Evolutionary conservation across 2,329 filamentous ascomycete species (phyloP).

Genomic region (Esteya vermicola): DNA sequence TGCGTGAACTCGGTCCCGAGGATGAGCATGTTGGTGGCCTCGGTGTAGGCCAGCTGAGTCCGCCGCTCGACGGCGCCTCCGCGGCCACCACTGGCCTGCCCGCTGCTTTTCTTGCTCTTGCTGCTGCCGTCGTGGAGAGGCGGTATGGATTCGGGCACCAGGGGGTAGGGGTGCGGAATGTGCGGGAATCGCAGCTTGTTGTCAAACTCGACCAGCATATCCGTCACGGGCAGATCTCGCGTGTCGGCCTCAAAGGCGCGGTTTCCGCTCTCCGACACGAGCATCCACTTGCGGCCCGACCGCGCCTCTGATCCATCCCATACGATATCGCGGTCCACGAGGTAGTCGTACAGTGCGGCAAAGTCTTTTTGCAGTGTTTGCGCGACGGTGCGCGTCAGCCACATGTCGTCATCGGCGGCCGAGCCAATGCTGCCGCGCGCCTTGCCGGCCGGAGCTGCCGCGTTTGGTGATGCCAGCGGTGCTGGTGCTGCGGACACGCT

Average conservation of each 20-base stretch:
- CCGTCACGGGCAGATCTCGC: constrained; percentile 45
- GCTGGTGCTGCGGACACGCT: too few relatives aligned
- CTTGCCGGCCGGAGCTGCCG: constrained; percentile 12
- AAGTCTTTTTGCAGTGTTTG: constrained; percentile 50
- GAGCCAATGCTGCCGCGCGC: too few relatives aligned
- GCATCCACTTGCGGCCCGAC: constrained; percentile 50
- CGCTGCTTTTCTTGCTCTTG: constrained; percentile 14
- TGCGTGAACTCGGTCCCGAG: constrained; percentile 37
- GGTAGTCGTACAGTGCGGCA: constrained; percentile 53
- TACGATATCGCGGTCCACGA: constrained; percentile 51
- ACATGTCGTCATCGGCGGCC: constrained; percentile 36
- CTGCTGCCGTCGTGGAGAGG: too few relatives aligned
- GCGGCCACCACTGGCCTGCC: constrained; percentile 7
- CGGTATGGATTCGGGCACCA: constrained; percentile 41
- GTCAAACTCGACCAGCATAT: constrained; percentile 53
- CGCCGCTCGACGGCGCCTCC: constrained; percentile 27
- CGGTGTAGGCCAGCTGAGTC: constrained; percentile 41
- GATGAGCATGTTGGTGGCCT: constrained; percentile 44
- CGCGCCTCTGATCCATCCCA: constrained; percentile 52
- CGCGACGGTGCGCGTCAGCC: constrained; percentile 46
- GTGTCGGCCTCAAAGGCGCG: constrained; percentile 33
- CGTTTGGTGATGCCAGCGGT: constrained; percentile 6
- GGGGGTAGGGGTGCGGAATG: constrained; percentile 51
- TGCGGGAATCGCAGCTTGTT: constrained; percentile 48
- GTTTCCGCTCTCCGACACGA: constrained; percentile 34